These are phyloP conservation scores for Boletus edulis DNA, from an alignment of 768 basidiomycete species.

Conservation along the genomic window DNA sequence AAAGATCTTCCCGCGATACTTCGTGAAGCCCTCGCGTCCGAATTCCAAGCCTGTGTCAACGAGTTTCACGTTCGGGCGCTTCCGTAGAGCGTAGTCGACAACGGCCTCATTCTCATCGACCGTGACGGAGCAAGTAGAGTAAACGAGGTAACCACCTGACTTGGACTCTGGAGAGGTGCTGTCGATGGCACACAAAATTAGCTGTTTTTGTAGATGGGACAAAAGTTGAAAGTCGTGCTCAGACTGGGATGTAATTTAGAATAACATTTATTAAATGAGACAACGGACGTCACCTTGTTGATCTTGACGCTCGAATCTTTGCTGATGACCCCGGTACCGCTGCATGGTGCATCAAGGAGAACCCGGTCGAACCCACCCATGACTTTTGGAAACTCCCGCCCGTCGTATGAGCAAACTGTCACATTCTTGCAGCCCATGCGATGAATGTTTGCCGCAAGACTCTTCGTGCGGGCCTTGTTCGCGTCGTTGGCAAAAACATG, in stretches of 20 bases:
- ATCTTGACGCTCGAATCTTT: conserved; percentile 97
- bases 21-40: conserved; percentile 87
- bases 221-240: conserved; percentile 94
- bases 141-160: conserved; percentile 92
- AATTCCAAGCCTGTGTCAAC: conserved; percentile 93
- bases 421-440: conserved; percentile 98
- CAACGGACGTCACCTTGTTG: conserved; percentile 72
- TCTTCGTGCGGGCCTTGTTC: conserved; percentile 93
- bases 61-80: conserved; percentile 88
- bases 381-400: conserved; percentile 96
- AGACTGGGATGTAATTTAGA: conserved; percentile 48
- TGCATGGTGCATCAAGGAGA: conserved; percentile 94
- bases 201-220: conserved; percentile 97
- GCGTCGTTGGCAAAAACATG: conserved; percentile 96
- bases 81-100: conserved; percentile 94
- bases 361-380: conserved; percentile 99
- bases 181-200: conserved; percentile 97
- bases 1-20: conserved; percentile 90
- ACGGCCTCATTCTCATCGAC: conserved; percentile 99
- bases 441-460: conserved; percentile 94
- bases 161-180: conserved; percentile 87
- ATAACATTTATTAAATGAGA: background rate
- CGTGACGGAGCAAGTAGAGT: conserved; percentile 97
- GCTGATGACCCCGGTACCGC: conserved; percentile 96
- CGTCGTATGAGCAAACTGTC: conserved; percentile 95